A percentile compares a stretch with the other conserved stretches of the same genome.
phyloP scores from a whole-genome alignment of 495 filamentous ascomycete genomes.

The Parachaetomium inaequale region DNA sequence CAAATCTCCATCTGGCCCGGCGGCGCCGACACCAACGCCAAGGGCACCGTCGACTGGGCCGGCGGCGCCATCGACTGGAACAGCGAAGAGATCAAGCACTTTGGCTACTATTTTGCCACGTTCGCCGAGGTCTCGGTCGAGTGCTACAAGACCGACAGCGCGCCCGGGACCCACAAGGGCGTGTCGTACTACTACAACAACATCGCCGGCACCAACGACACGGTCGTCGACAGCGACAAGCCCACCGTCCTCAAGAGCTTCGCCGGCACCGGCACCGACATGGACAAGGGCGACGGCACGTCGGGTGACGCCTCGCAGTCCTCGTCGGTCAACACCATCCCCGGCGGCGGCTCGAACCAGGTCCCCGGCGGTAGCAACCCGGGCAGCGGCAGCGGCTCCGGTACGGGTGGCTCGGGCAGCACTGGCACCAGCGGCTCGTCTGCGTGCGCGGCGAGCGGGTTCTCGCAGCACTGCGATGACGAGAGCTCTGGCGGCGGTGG shows the following conservation, averaged over 20 bases:
- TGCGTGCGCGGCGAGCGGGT: conserved; percentile 30
- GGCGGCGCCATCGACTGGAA: conserved; percentile 90
- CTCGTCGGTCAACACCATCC: conserved; percentile 31
- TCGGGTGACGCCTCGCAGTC: conserved; percentile 24
- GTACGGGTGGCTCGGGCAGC: conserved; percentile 15
- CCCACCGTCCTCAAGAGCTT: conserved; percentile 75
- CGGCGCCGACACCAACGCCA: conserved; percentile 69
- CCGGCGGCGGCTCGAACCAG: conserved; percentile 34
- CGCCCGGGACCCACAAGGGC: conserved; percentile 55
- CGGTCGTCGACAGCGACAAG: conserved; percentile 70
- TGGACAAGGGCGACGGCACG: conserved; percentile 48
- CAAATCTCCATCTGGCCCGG: conserved; percentile 97
- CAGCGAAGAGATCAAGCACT: conserved; percentile 69
- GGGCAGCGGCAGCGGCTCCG: conserved; percentile 1
- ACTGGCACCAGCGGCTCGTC: conserved; percentile 12
- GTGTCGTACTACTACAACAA: conserved; percentile 74
- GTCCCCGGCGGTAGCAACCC: conserved; percentile 23
- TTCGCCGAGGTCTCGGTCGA: conserved; percentile 72
- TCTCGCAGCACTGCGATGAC: conserved; percentile 35
- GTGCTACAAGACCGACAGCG: conserved; percentile 72
- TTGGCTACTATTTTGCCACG: conserved; percentile 85
- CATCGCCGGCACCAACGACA: conserved; percentile 62
- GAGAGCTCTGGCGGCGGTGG: not conserved
- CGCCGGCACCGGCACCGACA: conserved; percentile 70
- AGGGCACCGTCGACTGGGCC: conserved; percentile 88